Percentiles rank a stretch among this genome's conserved stretches.
phyloP scores from a whole-genome alignment of 352 stramenopile species.

The Globisporangium iwayamae region DNA sequence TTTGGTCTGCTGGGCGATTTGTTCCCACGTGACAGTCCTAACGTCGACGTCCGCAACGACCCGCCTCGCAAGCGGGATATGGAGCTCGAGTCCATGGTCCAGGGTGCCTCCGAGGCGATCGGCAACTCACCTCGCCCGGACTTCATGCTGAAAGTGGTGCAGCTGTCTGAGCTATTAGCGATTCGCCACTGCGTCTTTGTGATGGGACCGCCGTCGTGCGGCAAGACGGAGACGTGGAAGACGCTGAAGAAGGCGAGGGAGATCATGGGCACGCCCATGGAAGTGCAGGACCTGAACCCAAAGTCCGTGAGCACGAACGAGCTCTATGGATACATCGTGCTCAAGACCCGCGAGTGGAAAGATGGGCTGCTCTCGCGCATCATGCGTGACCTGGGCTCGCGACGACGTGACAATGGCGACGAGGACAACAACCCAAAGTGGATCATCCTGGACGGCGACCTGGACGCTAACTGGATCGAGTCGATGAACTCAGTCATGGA shows the following conservation, averaged over 20 bases:
- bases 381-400: constrained; percentile 93
- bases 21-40: constrained; percentile 87
- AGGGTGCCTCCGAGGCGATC: constrained; percentile 75
- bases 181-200: constrained; percentile 97
- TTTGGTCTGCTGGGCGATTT: constrained; percentile 93
- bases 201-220: constrained; percentile 92
- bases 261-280: constrained; percentile 85
- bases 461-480: constrained; percentile 98
- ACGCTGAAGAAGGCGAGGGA: constrained; percentile 89
- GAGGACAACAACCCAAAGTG: constrained; percentile 94
- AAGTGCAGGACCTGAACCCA: constrained; percentile 93
- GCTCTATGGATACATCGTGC: constrained; percentile 94
- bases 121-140: constrained; percentile 77
- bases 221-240: constrained; percentile 96
- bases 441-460: constrained; percentile 96
- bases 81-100: constrained; percentile 90
- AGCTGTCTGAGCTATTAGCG: constrained; percentile 92
- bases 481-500: constrained; percentile 98
- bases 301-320: constrained; percentile 96
- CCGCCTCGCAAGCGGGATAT: constrained; percentile 90
- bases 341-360: constrained; percentile 95
- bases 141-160: constrained; percentile 94
- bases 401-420: constrained; percentile 84
- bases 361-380: constrained; percentile 94
- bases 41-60: constrained; percentile 88